These are phyloP conservation scores for Crithidia expoeki DNA, from an alignment of 208 protist genomes.

Conservation along the genomic window DNA sequence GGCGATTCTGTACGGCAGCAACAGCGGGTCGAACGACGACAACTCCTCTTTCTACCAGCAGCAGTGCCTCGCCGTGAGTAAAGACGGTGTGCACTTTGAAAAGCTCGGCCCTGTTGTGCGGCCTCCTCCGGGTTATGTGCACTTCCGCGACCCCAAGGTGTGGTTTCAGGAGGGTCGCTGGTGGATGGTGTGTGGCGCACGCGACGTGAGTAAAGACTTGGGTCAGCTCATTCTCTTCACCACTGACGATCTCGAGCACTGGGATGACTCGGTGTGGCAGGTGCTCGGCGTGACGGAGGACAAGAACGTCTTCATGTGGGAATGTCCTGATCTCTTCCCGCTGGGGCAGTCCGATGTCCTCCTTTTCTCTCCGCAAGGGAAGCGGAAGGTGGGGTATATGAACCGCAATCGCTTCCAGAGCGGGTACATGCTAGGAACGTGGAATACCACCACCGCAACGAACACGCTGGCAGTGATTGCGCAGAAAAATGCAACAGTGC, in stretches of 20 bases:
- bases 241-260: conserved; percentile 29
- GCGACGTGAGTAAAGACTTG: conserved; percentile 34
- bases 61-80: conserved; percentile 65
- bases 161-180: conserved; percentile 37
- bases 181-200: conserved; percentile 53
- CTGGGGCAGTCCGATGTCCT: conserved; percentile 25
- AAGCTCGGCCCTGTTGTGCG: conserved; percentile 39
- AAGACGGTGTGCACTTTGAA: conserved; percentile 37
- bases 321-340: conserved; percentile 53
- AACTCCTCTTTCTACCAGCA: conserved; percentile 37
- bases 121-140: conserved; percentile 36
- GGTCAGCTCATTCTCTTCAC: conserved; percentile 47
- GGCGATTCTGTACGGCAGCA: conserved; percentile 8
- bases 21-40: not conserved
- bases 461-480: not conserved
- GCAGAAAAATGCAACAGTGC: not conserved
- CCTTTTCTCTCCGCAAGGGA: conserved; percentile 48
- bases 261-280: conserved; percentile 38
- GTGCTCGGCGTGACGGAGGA: conserved; percentile 38
- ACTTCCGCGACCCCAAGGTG: conserved; percentile 58
- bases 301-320: conserved; percentile 64
- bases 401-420: conserved; percentile 53
- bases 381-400: conserved; percentile 22
- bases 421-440: conserved; percentile 35
- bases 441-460: not conserved